Percentiles rank a stretch among this genome's conserved stretches.
These are phyloP conservation scores for Arabidopsis hybrid DNA, from an alignment of 441 rosid species.

Conservation along the genomic window DNA sequence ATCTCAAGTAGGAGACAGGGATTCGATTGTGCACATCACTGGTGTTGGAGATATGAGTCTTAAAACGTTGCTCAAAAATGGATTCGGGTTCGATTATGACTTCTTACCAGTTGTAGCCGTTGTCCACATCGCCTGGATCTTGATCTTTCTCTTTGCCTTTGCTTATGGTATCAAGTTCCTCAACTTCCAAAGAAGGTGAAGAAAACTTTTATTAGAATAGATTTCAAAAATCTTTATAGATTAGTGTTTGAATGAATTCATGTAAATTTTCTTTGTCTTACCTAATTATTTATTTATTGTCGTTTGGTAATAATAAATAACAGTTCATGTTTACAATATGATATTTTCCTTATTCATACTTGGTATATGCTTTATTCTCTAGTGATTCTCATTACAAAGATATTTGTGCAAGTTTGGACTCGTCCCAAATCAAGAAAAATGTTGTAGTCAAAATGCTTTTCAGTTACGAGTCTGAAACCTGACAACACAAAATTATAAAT, in stretches of 20 bases:
- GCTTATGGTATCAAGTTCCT: constrained; percentile 77
- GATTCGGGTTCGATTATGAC: constrained; percentile 59
- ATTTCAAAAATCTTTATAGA: not conserved
- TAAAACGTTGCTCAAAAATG: constrained; percentile 55
- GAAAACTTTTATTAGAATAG: not conserved
- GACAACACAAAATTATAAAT: not conserved
- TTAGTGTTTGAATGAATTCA: constrained; percentile 15
- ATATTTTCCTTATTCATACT: not conserved
- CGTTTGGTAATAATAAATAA: constrained; percentile 5
- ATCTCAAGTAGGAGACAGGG: constrained; percentile 76
- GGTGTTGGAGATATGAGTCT: constrained; percentile 43
- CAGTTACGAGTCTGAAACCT: constrained; percentile 12
- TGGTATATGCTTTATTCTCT: constrained; percentile 39
- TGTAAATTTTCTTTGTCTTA: constrained; percentile 15
- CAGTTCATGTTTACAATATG: not conserved
- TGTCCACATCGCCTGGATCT: constrained; percentile 66
- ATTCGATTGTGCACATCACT: constrained; percentile 46
- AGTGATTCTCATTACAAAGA: constrained; percentile 24
- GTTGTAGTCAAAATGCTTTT: not conserved
- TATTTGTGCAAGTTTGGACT: constrained; percentile 20
- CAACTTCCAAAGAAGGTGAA: constrained; percentile 80
- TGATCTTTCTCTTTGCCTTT: constrained; percentile 65
- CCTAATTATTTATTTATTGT: not conserved
- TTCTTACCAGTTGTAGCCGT: constrained; percentile 73
- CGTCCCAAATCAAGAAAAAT: not conserved